phyloP scores from a whole-genome alignment of 805 yeast species.

The Saccharomyces jurei region DNA sequence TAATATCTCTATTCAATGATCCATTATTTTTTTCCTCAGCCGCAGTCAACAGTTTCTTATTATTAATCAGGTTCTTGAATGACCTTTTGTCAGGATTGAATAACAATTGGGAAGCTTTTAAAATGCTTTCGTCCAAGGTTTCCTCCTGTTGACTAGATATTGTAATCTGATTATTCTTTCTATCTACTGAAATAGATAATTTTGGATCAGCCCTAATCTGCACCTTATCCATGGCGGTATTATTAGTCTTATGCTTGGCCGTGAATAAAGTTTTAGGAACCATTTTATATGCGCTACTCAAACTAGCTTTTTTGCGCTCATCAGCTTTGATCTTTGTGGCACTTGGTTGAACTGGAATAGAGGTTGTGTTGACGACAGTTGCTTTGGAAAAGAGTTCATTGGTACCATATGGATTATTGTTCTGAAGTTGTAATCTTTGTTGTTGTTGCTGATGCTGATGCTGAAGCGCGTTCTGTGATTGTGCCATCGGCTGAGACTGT shows the following conservation, averaged over 20 bases:
- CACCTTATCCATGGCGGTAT: not conserved
- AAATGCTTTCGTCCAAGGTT: slow-evolving; percentile 16
- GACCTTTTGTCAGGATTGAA: slow-evolving; percentile 24
- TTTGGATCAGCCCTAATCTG: not conserved
- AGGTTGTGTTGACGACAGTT: slow-evolving; percentile 29
- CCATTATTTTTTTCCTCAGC: slow-evolving; percentile 10
- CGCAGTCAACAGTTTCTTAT: slow-evolving; percentile 8
- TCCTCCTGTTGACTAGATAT: slow-evolving; percentile 7
- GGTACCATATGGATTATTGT: slow-evolving; percentile 63
- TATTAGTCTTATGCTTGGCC: slow-evolving; percentile 6
- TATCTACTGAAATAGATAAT: not conserved
- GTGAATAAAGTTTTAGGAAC: slow-evolving; percentile 55
- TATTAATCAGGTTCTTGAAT: slow-evolving; percentile 19
- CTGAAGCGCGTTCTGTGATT: slow-evolving; percentile 9
- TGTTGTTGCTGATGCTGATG: slow-evolving; percentile 5
- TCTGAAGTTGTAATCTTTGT: slow-evolving; percentile 14
- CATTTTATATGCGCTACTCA: slow-evolving; percentile 52
- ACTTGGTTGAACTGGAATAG: slow-evolving; percentile 36
- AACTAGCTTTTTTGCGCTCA: slow-evolving; percentile 51
- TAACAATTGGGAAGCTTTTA: slow-evolving; percentile 13
- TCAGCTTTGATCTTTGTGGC: slow-evolving; percentile 40
- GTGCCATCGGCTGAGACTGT: slow-evolving; percentile 25
- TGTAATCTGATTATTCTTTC: not conserved
- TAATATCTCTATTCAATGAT: not conserved
- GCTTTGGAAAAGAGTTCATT: slow-evolving; percentile 52